Evolutionary conservation across 2,329 filamentous ascomycete genomes (phyloP).

Genomic region (Claviceps fusiformis): DNA sequence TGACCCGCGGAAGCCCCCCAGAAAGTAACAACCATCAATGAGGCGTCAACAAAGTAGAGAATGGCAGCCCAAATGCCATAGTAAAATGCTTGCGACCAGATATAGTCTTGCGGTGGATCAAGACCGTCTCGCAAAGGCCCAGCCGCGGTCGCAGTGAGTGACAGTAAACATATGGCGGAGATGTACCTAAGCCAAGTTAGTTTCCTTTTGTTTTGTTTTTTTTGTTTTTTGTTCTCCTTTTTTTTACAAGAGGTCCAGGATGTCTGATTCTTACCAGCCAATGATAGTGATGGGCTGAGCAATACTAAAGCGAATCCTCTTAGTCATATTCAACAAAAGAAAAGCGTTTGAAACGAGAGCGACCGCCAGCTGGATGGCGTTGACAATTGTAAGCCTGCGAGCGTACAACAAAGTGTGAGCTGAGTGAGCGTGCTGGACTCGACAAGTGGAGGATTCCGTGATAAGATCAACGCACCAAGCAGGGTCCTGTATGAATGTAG

Average conservation of each 20-base stretch:
- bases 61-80: constrained; percentile 70
- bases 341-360: constrained; percentile 71
- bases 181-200: constrained; percentile 29
- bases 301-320: constrained; percentile 63
- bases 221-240: too few relatives aligned
- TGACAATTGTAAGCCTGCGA: constrained; percentile 56
- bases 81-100: constrained; percentile 72
- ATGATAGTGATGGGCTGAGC: constrained; percentile 74
- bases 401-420: not conserved
- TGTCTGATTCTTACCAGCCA: constrained; percentile 46
- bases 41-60: constrained; percentile 67
- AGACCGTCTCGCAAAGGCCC: constrained; percentile 34
- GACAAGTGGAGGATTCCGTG: not conserved
- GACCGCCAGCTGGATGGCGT: constrained; percentile 62
- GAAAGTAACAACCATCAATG: constrained; percentile 67
- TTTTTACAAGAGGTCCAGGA: not conserved
- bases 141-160: constrained; percentile 51
- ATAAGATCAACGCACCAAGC: constrained; percentile 40
- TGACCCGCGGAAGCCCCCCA: constrained; percentile 55
- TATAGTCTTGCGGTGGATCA: constrained; percentile 34
- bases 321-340: constrained; percentile 77
- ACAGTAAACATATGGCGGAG: constrained; percentile 50
- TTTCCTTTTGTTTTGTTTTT: too few relatives aligned
- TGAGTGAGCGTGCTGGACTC: not conserved
- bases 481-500: constrained; percentile 50